phyloP scores from a whole-genome alignment of 2,329 filamentous ascomycete genomes.

The Emergomyces pasteurianus region DNA sequence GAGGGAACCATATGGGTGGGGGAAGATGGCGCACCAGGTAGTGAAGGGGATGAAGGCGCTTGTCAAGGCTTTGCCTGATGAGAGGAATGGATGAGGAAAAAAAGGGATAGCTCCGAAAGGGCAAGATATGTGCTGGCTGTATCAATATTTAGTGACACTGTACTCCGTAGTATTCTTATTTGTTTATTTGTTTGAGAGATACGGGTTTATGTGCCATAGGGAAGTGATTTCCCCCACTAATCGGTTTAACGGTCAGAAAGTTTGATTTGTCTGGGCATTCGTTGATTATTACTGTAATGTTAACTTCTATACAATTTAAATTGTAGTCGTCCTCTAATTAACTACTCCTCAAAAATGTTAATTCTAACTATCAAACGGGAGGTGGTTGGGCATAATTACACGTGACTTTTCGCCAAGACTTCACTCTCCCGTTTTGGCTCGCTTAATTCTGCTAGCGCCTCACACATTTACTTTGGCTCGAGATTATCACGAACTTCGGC shows the following conservation, averaged over 20 bases:
- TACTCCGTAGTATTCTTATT: not conserved
- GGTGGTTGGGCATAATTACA: too few relatives aligned
- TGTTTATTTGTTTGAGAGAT: not conserved
- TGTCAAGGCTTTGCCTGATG: slow-evolving; percentile 7
- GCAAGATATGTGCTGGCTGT: not conserved
- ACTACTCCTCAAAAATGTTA: too few relatives aligned
- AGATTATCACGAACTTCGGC: slow-evolving; percentile 9
- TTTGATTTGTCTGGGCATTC: not conserved
- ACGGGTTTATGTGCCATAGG: not conserved
- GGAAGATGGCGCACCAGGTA: slow-evolving; percentile 8
- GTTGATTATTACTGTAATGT: not conserved
- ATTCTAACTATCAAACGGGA: too few relatives aligned
- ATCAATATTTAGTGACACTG: not conserved
- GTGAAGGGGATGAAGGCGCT: slow-evolving; percentile 9
- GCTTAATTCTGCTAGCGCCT: slow-evolving; percentile 31
- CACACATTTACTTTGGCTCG: slow-evolving; percentile 23
- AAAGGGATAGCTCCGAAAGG: not conserved
- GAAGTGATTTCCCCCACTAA: not conserved
- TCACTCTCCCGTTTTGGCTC: slow-evolving; percentile 16
- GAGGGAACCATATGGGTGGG: slow-evolving; percentile 10
- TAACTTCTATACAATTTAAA: not conserved
- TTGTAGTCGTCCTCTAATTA: too few relatives aligned
- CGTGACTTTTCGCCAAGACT: slow-evolving; percentile 11
- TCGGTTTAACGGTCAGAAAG: not conserved
- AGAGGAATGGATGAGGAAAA: not conserved